These are phyloP conservation scores for Bidens hawaiensis DNA, from an alignment of 140 eudicot species.

Conservation along the genomic window DNA sequence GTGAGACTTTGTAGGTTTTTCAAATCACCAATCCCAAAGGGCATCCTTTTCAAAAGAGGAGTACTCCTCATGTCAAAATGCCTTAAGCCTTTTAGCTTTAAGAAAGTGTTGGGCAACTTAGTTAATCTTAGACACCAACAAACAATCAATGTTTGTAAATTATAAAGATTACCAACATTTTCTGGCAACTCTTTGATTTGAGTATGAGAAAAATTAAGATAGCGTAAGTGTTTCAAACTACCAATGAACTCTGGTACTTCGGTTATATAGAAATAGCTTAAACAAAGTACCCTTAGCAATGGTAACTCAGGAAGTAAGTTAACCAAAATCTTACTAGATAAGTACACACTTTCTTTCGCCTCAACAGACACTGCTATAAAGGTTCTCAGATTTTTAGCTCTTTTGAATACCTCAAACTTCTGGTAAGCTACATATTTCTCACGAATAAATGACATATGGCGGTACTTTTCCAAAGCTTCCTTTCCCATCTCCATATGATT, in stretches of 20 bases:
- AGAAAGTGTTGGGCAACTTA: neutral
- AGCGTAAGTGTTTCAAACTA: slow-evolving; percentile 26
- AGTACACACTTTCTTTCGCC: neutral
- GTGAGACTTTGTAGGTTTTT: slow-evolving; percentile 9
- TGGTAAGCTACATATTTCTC: too few relatives aligned
- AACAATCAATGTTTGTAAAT: slow-evolving; percentile 27
- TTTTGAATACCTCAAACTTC: too few relatives aligned
- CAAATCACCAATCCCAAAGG: slow-evolving; percentile 11
- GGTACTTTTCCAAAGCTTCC: slow-evolving; percentile 11
- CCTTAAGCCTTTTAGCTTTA: neutral
- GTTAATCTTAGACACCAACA: neutral
- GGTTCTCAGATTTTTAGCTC: too few relatives aligned
- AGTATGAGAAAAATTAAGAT: slow-evolving; percentile 27
- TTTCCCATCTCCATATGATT: neutral
- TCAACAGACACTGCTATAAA: slow-evolving; percentile 24
- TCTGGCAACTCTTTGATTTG: slow-evolving; percentile 16
- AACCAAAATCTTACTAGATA: neutral
- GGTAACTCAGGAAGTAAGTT: neutral
- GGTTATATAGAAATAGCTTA: slow-evolving; percentile 4
- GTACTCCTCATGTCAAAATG: slow-evolving; percentile 30
- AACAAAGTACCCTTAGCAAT: slow-evolving; percentile 9
- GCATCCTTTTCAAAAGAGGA: slow-evolving; percentile 4
- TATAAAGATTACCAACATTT: neutral
- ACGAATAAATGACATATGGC: too few relatives aligned
- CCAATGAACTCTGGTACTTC: slow-evolving; percentile 30